A percentile compares a stretch with the other conserved stretches of the same genome.
phyloP scores from a whole-genome alignment of 2,329 filamentous ascomycete species.

The Epichloe sp. region DNA sequence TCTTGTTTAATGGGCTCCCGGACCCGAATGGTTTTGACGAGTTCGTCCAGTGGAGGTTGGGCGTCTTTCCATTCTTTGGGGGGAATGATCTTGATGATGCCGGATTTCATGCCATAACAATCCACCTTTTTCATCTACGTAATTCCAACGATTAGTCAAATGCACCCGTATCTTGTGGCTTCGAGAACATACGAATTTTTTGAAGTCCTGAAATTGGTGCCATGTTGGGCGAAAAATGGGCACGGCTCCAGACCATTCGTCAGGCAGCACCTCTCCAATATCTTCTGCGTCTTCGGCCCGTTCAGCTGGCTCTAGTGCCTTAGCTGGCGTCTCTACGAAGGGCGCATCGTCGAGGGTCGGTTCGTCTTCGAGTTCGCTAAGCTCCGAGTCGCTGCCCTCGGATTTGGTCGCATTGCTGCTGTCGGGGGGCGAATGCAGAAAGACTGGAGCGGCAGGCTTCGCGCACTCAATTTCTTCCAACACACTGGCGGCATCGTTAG shows the following conservation, averaged over 20 bases:
- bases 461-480: conserved; percentile 20
- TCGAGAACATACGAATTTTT: conserved; percentile 56
- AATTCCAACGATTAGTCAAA: conserved; percentile 14
- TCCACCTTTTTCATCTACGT: conserved; percentile 67
- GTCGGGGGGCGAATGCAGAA: conserved; percentile 50
- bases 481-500: conserved; percentile 15
- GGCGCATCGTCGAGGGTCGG: conserved; percentile 25
- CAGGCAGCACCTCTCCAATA: conserved; percentile 67
- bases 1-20: conserved; percentile 98
- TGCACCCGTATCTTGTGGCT: not conserved
- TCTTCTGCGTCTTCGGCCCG: conserved; percentile 35
- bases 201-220: conserved; percentile 89
- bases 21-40: conserved; percentile 82
- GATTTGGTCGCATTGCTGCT: conserved; percentile 48
- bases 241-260: conserved; percentile 82
- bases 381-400: conserved; percentile 49
- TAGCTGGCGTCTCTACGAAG: conserved; percentile 9
- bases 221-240: conserved; percentile 93
- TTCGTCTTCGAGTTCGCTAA: conserved; percentile 51
- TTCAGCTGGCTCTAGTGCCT: conserved; percentile 12
- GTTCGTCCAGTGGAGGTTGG: conserved; percentile 66
- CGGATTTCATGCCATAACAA: conserved; percentile 91
- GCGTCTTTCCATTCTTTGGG: conserved; percentile 84
- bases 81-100: conserved; percentile 91
- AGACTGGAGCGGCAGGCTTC: conserved; percentile 25